These are phyloP conservation scores for Akebia trifoliata DNA, from an alignment of 164 flowering plant species.

Conservation along the genomic window DNA sequence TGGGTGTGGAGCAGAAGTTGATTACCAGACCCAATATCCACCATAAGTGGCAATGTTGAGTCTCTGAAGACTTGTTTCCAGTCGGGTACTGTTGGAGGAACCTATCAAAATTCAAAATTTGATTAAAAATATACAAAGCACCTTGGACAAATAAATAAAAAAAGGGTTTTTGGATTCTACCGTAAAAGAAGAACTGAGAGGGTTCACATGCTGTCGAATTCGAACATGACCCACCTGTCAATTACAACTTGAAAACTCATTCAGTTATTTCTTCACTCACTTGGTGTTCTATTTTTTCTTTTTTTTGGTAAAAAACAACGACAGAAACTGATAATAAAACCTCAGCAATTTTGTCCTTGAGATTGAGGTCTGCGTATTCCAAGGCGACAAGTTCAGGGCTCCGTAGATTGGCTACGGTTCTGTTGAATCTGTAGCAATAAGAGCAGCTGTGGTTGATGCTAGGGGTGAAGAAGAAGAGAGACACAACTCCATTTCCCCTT, in stretches of 20 bases:
- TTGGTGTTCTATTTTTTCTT: background rate
- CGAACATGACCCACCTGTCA: slow-evolving; percentile 73
- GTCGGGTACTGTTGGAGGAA: slow-evolving; percentile 54
- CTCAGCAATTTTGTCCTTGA: slow-evolving; percentile 37
- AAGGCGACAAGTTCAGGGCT: slow-evolving; percentile 59
- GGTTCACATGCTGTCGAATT: slow-evolving; percentile 90
- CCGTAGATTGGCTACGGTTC: slow-evolving; percentile 13
- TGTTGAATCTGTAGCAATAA: slow-evolving; percentile 4
- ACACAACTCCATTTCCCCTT: background rate
- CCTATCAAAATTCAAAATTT: slow-evolving; percentile 24
- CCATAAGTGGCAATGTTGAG: slow-evolving; percentile 71
- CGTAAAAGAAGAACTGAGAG: slow-evolving; percentile 49
- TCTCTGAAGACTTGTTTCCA: slow-evolving; percentile 66
- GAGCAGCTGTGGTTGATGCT: background rate
- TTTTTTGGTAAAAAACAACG: background rate
- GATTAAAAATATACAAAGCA: background rate
- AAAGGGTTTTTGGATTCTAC: slow-evolving; percentile 27
- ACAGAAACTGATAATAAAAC: slow-evolving; percentile 17
- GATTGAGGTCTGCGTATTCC: slow-evolving; percentile 71
- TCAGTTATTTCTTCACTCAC: background rate
- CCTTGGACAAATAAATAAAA: background rate
- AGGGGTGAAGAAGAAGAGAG: background rate
- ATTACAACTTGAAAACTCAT: background rate
- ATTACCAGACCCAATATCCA: slow-evolving; percentile 84
- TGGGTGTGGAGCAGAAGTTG: background rate